Evolutionary conservation across 306 rosid species (phyloP).

Genomic region (Mimosa pudica): DNA sequence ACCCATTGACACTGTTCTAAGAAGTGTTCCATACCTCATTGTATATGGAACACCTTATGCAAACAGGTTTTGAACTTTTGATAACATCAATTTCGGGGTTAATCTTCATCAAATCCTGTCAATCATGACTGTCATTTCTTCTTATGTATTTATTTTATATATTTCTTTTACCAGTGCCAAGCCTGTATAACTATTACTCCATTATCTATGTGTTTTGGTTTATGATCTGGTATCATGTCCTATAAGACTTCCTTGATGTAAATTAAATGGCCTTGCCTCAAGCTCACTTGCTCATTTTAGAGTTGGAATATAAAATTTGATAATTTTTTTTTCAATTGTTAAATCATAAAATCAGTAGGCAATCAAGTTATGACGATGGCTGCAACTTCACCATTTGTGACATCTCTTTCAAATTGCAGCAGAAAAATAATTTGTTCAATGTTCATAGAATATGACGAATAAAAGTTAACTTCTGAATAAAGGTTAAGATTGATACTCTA

Average conservation of each 20-base stretch:
- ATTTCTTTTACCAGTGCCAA: not conserved
- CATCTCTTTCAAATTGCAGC: no score
- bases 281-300: no score
- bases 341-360: no score
- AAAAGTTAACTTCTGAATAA: no score
- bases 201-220: not conserved
- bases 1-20: slow-evolving; percentile 76
- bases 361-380: no score
- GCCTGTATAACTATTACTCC: not conserved
- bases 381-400: no score
- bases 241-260: not conserved
- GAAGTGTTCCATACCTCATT: slow-evolving; percentile 85
- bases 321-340: no score
- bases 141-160: no score
- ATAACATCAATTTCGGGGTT: slow-evolving; percentile 21
- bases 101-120: slow-evolving; percentile 23
- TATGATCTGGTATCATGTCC: not conserved
- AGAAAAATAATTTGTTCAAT: no score
- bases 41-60: slow-evolving; percentile 84
- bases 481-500: no score
- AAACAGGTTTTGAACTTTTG: slow-evolving; percentile 58
- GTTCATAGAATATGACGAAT: no score
- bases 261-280: not conserved
- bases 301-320: no score
- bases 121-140: not conserved